These are phyloP conservation scores for Craterostigma plantagineum DNA, from an alignment of 257 asterid species.

Conservation along the genomic window DNA sequence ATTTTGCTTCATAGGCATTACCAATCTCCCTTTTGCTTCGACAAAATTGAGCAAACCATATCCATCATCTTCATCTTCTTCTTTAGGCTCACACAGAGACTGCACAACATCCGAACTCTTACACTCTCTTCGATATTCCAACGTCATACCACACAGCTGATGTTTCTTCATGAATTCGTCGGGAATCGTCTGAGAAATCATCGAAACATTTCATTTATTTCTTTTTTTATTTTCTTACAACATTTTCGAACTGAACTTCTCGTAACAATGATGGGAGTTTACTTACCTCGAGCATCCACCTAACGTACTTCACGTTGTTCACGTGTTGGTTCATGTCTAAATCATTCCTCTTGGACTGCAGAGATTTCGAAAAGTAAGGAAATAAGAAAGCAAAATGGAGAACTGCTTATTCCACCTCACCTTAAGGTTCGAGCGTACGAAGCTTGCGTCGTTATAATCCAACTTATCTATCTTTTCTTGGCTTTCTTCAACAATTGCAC, in stretches of 20 bases:
- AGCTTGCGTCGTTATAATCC: constrained; percentile 27
- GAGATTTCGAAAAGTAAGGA: neutral
- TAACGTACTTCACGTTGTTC: constrained; percentile 69
- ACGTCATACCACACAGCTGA: constrained; percentile 41
- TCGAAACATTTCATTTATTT: too few species aligned
- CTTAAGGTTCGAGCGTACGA: constrained; percentile 44
- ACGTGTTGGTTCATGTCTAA: constrained; percentile 96
- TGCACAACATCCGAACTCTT: constrained; percentile 61
- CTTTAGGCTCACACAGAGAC: constrained; percentile 53
- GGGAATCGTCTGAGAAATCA: constrained; percentile 45
- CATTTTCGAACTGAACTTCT: too few species aligned
- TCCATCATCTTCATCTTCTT: constrained; percentile 11
- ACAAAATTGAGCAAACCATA: too few species aligned
- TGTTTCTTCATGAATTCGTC: constrained; percentile 56
- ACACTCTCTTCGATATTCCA: constrained; percentile 78
- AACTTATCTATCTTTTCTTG: constrained; percentile 43
- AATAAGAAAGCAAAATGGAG: too few species aligned
- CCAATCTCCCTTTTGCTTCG: neutral
- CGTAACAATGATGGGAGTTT: too few species aligned
- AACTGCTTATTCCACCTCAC: constrained; percentile 11
- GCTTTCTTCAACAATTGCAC: constrained; percentile 43
- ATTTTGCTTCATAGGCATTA: constrained; percentile 12
- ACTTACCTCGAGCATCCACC: constrained; percentile 92
- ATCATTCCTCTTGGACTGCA: constrained; percentile 83
- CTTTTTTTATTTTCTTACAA: neutral